Evolutionary conservation across 768 basidiomycete genomes (phyloP), one percentile per base, ranked within the genome.

Genomic region (Leccinum variicolor): DNA sequence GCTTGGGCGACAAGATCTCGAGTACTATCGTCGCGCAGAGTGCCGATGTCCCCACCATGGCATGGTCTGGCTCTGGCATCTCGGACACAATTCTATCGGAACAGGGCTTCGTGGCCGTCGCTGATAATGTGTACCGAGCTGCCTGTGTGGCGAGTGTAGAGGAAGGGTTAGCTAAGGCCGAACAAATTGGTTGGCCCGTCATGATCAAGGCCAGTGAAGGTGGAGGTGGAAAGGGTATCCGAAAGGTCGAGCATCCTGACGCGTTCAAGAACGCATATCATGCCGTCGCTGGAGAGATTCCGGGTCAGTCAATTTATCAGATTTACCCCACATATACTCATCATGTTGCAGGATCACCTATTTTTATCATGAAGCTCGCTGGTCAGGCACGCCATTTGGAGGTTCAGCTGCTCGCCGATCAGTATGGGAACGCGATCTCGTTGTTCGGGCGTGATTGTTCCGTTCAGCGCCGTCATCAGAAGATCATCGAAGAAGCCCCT

Each of bases 141-240:
- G 97, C 97, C 13, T 99, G 97, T 68, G 89, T 98, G 7, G 87
- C 83, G 49, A 83, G 76, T 43, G 92, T 94, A 46, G 93, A 94
- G 71, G 87, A 97, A 62, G 97, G 97, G 21, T 70, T 98, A 56
- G 74, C 77, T 60, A 85, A 81, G 67, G 92, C 96, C 0, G 87
- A 93, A 70, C 76, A 85, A 69, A 97, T 99, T 52, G 95, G 96
- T 11, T 98, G 84, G 81, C 97, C 97, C 0, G 86, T 99, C 61
- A 99, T 99, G 97, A 98, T 99, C 79, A 99, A 99, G 79, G 97
- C 97, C 6, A 94, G 91, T 62, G 97, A 99, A 74, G 97, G 97
- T 63, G 97, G 97, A 64, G 97, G 97, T 74, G 97, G 97, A 58
- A 99, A 99, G 74, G 97, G 97, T 75, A 99, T 99, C 58, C 82